A percentile compares a stretch with the other conserved stretches of the same genome.
These are phyloP conservation scores for Plantago elongata DNA, from an alignment of 257 asterid species.

Conservation along the genomic window DNA sequence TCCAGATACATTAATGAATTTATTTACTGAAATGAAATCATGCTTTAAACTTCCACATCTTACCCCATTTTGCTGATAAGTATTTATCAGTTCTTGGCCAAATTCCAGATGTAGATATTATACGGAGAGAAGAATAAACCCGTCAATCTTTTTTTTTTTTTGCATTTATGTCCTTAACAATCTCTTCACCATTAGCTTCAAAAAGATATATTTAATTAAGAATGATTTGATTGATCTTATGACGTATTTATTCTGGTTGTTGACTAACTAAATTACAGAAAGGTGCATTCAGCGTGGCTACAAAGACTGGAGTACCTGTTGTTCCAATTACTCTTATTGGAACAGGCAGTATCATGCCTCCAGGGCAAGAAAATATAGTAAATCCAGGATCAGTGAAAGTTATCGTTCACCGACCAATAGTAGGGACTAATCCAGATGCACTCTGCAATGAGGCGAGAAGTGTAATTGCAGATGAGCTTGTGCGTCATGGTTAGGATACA, in stretches of 20 bases:
- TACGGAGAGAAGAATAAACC: too few relatives aligned
- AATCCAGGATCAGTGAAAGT: slow-evolving; percentile 72
- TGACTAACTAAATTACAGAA: slow-evolving; percentile 44
- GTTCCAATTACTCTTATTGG: slow-evolving; percentile 83
- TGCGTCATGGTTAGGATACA: slow-evolving; percentile 34
- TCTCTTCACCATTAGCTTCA: too few relatives aligned
- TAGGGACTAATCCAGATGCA: slow-evolving; percentile 51
- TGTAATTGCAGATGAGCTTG: slow-evolving; percentile 57
- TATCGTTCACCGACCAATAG: slow-evolving; percentile 57
- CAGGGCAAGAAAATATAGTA: slow-evolving; percentile 71
- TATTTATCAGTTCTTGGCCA: too few relatives aligned
- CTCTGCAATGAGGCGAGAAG: slow-evolving; percentile 66
- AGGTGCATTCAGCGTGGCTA: slow-evolving; percentile 93
- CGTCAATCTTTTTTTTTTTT: too few relatives aligned
- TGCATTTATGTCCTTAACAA: not conserved
- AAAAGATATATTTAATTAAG: too few relatives aligned
- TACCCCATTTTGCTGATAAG: too few relatives aligned
- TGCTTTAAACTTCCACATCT: too few relatives aligned
- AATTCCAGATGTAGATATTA: too few relatives aligned
- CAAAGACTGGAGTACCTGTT: slow-evolving; percentile 77
- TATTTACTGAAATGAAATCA: too few relatives aligned
- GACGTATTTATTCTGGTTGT: not conserved
- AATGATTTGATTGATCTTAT: not conserved
- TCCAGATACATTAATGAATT: too few relatives aligned
- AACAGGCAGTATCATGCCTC: slow-evolving; percentile 88